A percentile compares a stretch with the other conserved stretches of the same genome.
These are phyloP conservation scores for Cardamine resedifolia DNA, from an alignment of 345 rosid species.

Conservation along the genomic window DNA sequence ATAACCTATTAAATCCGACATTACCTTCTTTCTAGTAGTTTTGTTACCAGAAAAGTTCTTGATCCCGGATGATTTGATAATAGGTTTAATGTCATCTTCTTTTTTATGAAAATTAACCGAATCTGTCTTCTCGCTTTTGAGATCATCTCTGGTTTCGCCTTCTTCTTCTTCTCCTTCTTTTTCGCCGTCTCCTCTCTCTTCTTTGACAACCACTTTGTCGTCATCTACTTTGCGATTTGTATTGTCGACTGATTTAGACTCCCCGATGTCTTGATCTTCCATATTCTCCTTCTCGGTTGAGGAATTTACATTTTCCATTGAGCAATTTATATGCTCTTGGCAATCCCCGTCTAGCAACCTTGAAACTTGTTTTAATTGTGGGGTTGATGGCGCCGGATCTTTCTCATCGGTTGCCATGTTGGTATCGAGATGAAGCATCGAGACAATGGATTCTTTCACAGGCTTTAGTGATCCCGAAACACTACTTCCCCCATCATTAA, in stretches of 20 bases:
- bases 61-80: slow-evolving; percentile 39
- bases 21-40: slow-evolving; percentile 65
- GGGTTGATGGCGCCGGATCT: slow-evolving; percentile 83
- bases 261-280: slow-evolving; percentile 49
- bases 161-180: slow-evolving; percentile 51
- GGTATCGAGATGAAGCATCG: slow-evolving; percentile 54
- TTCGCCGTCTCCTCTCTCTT: slow-evolving; percentile 41
- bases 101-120: background rate
- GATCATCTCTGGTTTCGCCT: slow-evolving; percentile 30
- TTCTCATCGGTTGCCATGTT: slow-evolving; percentile 40
- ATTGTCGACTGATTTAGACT: slow-evolving; percentile 89
- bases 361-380: slow-evolving; percentile 63
- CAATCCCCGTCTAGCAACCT: slow-evolving; percentile 65
- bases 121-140: slow-evolving; percentile 36
- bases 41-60: slow-evolving; percentile 44
- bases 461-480: slow-evolving; percentile 65
- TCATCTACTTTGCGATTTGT: slow-evolving; percentile 30
- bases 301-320: slow-evolving; percentile 39
- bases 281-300: slow-evolving; percentile 53
- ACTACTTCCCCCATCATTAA: slow-evolving; percentile 55
- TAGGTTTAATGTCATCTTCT: slow-evolving; percentile 19
- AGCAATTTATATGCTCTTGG: slow-evolving; percentile 60
- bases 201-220: slow-evolving; percentile 25
- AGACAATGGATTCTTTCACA: slow-evolving; percentile 65
- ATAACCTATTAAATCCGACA: slow-evolving; percentile 36